Evolutionary conservation across 2,329 filamentous ascomycete species (phyloP).

Genomic region (Pezicula neosporulosa): DNA sequence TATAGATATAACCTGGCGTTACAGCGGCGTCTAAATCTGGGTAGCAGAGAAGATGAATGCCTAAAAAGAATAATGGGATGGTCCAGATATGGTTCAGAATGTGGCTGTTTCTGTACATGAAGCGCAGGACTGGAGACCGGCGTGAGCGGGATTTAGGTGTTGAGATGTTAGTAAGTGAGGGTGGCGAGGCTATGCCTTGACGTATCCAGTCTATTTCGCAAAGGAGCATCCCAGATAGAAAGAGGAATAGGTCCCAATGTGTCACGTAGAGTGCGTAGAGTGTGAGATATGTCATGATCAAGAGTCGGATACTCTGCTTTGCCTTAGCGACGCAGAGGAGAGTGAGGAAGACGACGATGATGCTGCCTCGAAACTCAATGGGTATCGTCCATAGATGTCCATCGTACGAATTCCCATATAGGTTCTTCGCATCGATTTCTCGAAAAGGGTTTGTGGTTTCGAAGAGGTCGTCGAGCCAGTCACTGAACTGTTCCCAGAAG

Average conservation of each 20-base stretch:
- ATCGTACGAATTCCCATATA: conserved; percentile 3
- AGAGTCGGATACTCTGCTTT: not conserved
- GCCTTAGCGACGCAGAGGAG: conserved; percentile 1
- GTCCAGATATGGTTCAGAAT: conserved; percentile 4
- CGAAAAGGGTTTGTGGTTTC: conserved; percentile 3
- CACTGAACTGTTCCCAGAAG: not conserved
- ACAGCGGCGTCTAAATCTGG: conserved; percentile 1
- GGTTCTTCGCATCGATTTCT: conserved; percentile 1
- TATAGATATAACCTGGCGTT: conserved; percentile 3
- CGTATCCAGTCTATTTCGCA: not conserved
- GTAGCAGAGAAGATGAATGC: conserved; percentile 3
- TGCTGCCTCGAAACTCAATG: conserved; percentile 9
- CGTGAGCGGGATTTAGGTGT: too few species aligned
- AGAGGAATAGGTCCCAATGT: conserved; percentile 5
- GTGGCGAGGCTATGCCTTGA: too few species aligned
- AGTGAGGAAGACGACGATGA: conserved; percentile 5
- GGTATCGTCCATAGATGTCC: conserved; percentile 14
- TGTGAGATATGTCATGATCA: not conserved
- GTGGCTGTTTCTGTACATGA: not conserved
- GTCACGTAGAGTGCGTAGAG: conserved; percentile 2
- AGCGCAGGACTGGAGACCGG: not conserved
- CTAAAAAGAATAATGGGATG: conserved; percentile 3
- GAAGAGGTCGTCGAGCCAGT: not conserved
- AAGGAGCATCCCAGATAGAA: conserved; percentile 1
- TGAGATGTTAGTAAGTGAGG: too few species aligned